Conservation (phyloP, 2,329 filamentous ascomycete species). For the Lachnellula subtilissima region DNA sequence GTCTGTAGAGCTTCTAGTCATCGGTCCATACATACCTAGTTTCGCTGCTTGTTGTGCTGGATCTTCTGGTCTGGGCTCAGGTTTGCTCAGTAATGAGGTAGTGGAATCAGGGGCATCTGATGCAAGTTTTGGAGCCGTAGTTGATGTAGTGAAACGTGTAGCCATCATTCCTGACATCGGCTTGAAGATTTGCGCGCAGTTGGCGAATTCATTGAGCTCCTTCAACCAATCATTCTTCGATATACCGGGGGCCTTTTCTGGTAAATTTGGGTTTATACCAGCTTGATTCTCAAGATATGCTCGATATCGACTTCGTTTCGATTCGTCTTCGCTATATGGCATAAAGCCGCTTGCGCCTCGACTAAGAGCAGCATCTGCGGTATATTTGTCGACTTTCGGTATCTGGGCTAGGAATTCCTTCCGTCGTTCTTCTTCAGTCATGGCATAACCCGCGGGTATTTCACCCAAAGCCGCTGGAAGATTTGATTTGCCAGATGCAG, state of each 20-base stretch:
- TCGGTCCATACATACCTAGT: conserved; percentile 85
- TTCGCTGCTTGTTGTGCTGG: conserved; percentile 82
- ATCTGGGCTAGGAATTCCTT: conserved; percentile 54
- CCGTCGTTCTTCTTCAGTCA: conserved; percentile 58
- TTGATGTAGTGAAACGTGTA: conserved; percentile 78
- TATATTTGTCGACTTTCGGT: conserved; percentile 60
- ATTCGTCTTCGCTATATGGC: conserved; percentile 79
- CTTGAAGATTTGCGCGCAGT: conserved; percentile 76
- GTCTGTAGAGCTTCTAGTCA: conserved; percentile 68
- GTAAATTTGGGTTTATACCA: conserved; percentile 53
- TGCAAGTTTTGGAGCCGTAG: conserved; percentile 39
- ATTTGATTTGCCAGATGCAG: conserved; percentile 68
- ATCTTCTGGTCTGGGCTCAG: conserved; percentile 57
- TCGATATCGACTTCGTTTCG: conserved; percentile 76
- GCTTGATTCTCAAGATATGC: conserved; percentile 75
- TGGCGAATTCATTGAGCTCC: conserved; percentile 71
- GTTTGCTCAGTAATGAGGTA: conserved; percentile 42
- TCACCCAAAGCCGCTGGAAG: conserved; percentile 76
- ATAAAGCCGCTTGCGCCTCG: conserved; percentile 64
- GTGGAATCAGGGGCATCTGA: conserved; percentile 34
- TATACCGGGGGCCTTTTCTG: conserved; percentile 41
- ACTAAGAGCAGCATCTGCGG: conserved; percentile 63
- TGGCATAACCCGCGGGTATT: conserved; percentile 58
- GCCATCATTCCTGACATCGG: conserved; percentile 92
- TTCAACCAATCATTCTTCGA: conserved; percentile 70